Conservation (phyloP, 75 land plant genomes). For the Sequoiadendron giganteum region DNA sequence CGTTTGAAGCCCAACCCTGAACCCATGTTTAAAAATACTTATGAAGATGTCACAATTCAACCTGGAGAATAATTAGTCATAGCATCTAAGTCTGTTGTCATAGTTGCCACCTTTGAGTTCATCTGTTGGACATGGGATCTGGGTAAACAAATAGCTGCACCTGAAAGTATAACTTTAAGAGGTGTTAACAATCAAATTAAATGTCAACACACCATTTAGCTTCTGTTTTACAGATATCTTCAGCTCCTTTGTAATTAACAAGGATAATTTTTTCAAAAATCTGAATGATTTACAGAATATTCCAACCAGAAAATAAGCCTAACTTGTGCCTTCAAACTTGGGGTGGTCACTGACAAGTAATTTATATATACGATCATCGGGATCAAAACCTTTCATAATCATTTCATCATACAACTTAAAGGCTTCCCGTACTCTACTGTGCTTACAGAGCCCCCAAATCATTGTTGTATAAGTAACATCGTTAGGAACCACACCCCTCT, state of each 20-base stretch:
- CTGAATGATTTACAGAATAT: background rate
- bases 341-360: slow-evolving; percentile 40
- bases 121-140: background rate
- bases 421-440: slow-evolving; percentile 61
- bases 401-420: slow-evolving; percentile 60
- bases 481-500: slow-evolving; percentile 30
- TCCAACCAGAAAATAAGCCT: background rate
- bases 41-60: background rate
- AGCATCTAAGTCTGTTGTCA: background rate
- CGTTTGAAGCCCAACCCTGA: background rate
- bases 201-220: background rate
- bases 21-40: background rate
- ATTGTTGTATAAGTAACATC: slow-evolving; percentile 44
- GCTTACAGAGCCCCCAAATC: slow-evolving; percentile 58
- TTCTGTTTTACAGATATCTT: background rate
- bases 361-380: slow-evolving; percentile 55
- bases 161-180: background rate
- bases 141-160: background rate
- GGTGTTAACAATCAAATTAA: background rate
- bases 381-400: slow-evolving; percentile 46
- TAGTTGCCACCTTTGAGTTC: background rate
- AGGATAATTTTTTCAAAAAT: background rate
- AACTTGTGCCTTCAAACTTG: background rate
- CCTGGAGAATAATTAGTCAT: background rate
- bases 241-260: background rate